Evolutionary conservation across 106 monocot genomes (phyloP), one percentile per base, ranked within the genome.

Genomic region (Dendrobium nobile): DNA sequence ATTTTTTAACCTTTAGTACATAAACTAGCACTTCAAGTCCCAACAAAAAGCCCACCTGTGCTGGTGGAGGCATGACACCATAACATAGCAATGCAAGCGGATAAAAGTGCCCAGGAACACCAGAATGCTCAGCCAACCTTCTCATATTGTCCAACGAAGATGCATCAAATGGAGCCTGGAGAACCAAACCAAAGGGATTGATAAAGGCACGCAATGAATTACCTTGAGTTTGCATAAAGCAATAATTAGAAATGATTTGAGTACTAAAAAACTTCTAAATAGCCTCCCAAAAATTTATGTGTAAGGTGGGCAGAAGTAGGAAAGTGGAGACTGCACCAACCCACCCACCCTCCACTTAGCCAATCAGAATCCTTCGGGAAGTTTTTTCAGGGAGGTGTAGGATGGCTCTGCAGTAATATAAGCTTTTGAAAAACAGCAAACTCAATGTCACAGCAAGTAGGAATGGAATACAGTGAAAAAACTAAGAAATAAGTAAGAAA

Each of bases 111-210:
- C 94, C 92, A 73, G 89, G 77, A 80, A 92, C 86, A 77, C 74
- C 65, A 72, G 92, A 91, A 88, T 94, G 85, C 45, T 94, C 89
- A 28, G 86, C 55, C 78, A 98, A 90, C 79, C 97, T 92, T 78
- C 94, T 94, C 85, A 98, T 94, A 81, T 98, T 98, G 83, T 98
- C 92, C 76, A 92, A 87, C 81, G 97, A 84, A 79, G 97, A 89
- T 80, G 86, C 79, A 83, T 98, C 97, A 84, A 98, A 98, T 51
- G 87, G 81, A 79, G 92, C 91, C 97, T 98, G 87, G 47, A 33
- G 79, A 72, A 20, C 4, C 4, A 74, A 74, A 74, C 48, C 47
- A 48, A 76, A 43, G n/a, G 19, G 10, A 42, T 43, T 44, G 70
- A 70, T 65, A 26, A 61, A 61, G n/a, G 22, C 22, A 61, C 9